Percentiles rank a stretch among this genome's conserved stretches.
Conservation (phyloP, 2,329 filamentous ascomycete species). For the Coleophoma eucalyptorum region DNA sequence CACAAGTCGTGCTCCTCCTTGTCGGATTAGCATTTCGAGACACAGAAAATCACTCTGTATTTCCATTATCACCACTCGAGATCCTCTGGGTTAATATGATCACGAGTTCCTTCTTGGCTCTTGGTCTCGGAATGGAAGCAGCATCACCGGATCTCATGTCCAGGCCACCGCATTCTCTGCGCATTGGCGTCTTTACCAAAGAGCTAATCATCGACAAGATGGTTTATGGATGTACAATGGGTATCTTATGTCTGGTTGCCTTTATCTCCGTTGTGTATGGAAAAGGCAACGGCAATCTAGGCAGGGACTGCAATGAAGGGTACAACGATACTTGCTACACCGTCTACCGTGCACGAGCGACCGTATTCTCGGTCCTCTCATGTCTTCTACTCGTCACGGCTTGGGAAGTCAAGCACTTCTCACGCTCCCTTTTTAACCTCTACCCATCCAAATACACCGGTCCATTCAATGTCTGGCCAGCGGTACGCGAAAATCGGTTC, state of each 20-base stretch:
- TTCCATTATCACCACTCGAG: constrained; percentile 68
- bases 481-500: constrained; percentile 67
- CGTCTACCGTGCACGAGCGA: constrained; percentile 62
- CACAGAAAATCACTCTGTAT: constrained; percentile 52
- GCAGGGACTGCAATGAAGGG: constrained; percentile 52
- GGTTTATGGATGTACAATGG: constrained; percentile 62
- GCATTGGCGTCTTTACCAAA: constrained; percentile 57
- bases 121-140: constrained; percentile 68
- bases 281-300: constrained; percentile 49
- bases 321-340: constrained; percentile 46
- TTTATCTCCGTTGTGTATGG: constrained; percentile 58
- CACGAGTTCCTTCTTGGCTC: constrained; percentile 67
- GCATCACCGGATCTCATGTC: constrained; percentile 64
- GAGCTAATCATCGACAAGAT: constrained; percentile 66
- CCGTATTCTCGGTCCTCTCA: constrained; percentile 65
- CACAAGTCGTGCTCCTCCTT: constrained; percentile 65
- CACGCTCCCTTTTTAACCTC: constrained; percentile 66
- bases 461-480: constrained; percentile 47
- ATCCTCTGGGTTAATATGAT: constrained; percentile 77
- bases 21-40: constrained; percentile 70
- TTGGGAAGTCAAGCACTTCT: constrained; percentile 72
- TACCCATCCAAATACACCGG: constrained; percentile 48
- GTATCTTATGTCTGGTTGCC: constrained; percentile 54
- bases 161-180: constrained; percentile 59
- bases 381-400: constrained; percentile 66